Evolutionary conservation across 2,329 filamentous ascomycete genomes (phyloP), one percentile per base, ranked within the genome.

Genomic region (Gaeumannomyces tritici): DNA sequence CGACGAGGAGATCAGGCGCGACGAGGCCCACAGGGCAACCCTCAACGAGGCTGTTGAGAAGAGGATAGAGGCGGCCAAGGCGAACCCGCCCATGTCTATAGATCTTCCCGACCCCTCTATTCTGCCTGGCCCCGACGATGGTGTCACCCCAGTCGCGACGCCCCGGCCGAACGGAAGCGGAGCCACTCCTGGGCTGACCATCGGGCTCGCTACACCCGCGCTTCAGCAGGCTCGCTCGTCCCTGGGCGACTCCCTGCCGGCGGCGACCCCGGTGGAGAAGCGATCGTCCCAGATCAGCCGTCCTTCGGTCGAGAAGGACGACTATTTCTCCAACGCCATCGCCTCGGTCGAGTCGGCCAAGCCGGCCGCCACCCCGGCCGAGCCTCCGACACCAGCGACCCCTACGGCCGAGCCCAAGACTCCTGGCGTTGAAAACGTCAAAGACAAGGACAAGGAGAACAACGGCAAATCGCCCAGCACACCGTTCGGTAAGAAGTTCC

Each of bases 1-100:
- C 62, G 90, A 96, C 64, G 93, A 97, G 73, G 91, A 98, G 73
- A 89, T 96, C 67, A 87, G 83, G 66, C 85, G 91, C 61, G 95
- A 99, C 70, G 86, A 90, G 69, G 78, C 76, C 0, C 86, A 89
- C 71, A 85, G 93, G n/a, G 79, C 85, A 57, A 82, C 83, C 57
- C 76, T 96, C 9, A 83, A 91, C 61, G 82, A 85, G 42, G 80
- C 76, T 21, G 79, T 83, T 5, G 84, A 87, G 65, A 85, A 86
- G 68, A 80, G 82, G 33, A 79, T 81, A 61, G 78, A 78, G 42
- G 73, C 80, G n/a, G 80, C 79, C 55, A 80, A 84, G 57, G 71
- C 79, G 3, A 83, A 84, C 67, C 81, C 85, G 0, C 86, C 89
- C 0, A 78, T 77, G 1, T 86, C 84, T 24, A 90, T 87, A 67